Percentiles rank a stretch among this genome's conserved stretches.
Evolutionary conservation across 805 yeast genomes (phyloP).

Genomic region (Helenozyma rhizophorensis): DNA sequence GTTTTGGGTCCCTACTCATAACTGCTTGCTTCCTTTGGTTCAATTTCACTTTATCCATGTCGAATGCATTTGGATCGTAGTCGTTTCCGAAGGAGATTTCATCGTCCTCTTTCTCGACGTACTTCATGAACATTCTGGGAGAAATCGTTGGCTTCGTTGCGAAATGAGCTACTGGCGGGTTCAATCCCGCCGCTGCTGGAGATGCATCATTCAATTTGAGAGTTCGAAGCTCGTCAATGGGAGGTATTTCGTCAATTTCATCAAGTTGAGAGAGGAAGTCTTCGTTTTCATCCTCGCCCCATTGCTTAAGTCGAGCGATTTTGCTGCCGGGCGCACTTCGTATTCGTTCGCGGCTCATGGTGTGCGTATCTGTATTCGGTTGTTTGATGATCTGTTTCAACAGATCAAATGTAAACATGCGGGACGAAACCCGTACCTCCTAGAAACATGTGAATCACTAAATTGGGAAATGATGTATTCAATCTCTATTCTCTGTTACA

Average conservation of each 20-base stretch:
- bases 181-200: conserved; percentile 2
- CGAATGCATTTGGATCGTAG: neutral
- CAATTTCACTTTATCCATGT: neutral
- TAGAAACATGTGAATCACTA: too few relatives aligned
- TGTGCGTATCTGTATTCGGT: too few relatives aligned
- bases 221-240: conserved; percentile 4
- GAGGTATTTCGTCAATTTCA: conserved; percentile 2
- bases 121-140: conserved; percentile 4
- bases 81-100: conserved; percentile 11
- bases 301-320: conserved; percentile 6
- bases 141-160: conserved; percentile 2
- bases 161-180: conserved; percentile 3
- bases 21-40: neutral
- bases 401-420: too few relatives aligned
- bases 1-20: neutral
- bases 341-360: conserved; percentile 5
- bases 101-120: conserved; percentile 6
- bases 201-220: conserved; percentile 3
- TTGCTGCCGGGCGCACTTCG: conserved; percentile 3
- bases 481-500: too few relatives aligned
- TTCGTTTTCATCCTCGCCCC: conserved; percentile 11
- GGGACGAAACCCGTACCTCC: too few relatives aligned
- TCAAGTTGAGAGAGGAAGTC: conserved; percentile 6
- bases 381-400: too few relatives aligned
- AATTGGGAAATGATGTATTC: too few relatives aligned